phyloP scores from a whole-genome alignment of 2,329 filamentous ascomycete species.

The Aspergillus sp. region DNA sequence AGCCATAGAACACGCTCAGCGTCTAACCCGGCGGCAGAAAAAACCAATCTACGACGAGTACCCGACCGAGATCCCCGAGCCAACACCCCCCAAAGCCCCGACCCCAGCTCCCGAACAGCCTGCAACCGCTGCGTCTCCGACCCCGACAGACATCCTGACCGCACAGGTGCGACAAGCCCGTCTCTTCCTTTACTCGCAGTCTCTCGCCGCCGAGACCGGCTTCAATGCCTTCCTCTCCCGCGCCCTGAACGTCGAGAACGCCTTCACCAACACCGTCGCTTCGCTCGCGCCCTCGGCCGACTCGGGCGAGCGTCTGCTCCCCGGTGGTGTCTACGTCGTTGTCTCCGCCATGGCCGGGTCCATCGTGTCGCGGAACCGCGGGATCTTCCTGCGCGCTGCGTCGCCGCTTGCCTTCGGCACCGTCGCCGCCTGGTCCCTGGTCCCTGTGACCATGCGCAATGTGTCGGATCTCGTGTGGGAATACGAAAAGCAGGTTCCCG shows the following conservation, averaged over 20 bases:
- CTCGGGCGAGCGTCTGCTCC: conserved; percentile 79
- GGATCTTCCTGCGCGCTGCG: conserved; percentile 66
- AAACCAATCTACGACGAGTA: conserved; percentile 39
- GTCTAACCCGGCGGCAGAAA: conserved; percentile 18
- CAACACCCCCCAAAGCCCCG: conserved; percentile 9
- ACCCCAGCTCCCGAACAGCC: conserved; percentile 4
- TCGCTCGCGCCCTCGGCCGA: conserved; percentile 78
- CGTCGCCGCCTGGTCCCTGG: conserved; percentile 69
- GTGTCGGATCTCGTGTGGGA: conserved; percentile 77
- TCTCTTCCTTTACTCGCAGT: conserved; percentile 68
- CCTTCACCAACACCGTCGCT: conserved; percentile 80
- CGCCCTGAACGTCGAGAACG: conserved; percentile 76
- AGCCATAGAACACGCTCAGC: neutral
- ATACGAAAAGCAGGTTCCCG: conserved; percentile 84
- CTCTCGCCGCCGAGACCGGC: conserved; percentile 64
- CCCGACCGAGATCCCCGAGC: conserved; percentile 22
- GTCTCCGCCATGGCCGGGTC: conserved; percentile 91
- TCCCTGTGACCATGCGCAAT: conserved; percentile 87
- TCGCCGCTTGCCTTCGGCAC: conserved; percentile 73
- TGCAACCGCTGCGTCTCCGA: conserved; percentile 42
- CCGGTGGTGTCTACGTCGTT: conserved; percentile 82
- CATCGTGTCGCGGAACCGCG: conserved; percentile 82
- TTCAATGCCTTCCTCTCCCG: conserved; percentile 74
- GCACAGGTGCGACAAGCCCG: conserved; percentile 70
- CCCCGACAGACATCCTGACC: conserved; percentile 83